Conservation (phyloP, 1,284 basidiomycete species). For the Moniliophthora roreri region DNA sequence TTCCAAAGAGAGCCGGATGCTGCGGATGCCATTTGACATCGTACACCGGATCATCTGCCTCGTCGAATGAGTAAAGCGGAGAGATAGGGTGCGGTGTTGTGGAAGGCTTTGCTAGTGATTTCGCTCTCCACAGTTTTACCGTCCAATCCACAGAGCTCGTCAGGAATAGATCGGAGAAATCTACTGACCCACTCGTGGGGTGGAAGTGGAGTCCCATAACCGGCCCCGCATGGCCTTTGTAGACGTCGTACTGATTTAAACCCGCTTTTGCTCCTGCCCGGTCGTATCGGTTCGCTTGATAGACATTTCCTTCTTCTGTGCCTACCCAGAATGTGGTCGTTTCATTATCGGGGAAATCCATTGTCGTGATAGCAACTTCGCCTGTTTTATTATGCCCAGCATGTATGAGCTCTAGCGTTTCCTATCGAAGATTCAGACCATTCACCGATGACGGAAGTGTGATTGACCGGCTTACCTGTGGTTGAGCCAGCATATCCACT, state of each 20-base stretch:
- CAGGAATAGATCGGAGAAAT: conserved; percentile 94
- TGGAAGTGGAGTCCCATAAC: conserved; percentile 96
- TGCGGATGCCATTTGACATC: conserved; percentile 97
- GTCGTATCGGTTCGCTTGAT: conserved; percentile 94
- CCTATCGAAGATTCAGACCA: conserved; percentile 42
- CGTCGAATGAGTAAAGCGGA: conserved; percentile 91
- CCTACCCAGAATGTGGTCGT: conserved; percentile 96
- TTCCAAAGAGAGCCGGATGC: conserved; percentile 93
- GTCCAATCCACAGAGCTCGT: conserved; percentile 95
- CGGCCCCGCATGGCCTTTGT: conserved; percentile 90
- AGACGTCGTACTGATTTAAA: conserved; percentile 87
- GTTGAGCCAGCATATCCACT: conserved; percentile 97
- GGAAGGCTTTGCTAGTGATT: conserved; percentile 63
- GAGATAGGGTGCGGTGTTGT: conserved; percentile 57
- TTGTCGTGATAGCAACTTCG: conserved; percentile 90
- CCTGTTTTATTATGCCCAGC: conserved; percentile 91
- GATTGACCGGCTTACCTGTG: conserved; percentile 60
- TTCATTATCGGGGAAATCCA: conserved; percentile 94
- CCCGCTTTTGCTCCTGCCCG: conserved; percentile 96
- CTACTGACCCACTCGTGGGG: conserved; percentile 85
- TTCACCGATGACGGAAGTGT: conserved; percentile 1
- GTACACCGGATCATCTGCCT: conserved; percentile 98
- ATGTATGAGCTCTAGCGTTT: conserved; percentile 87
- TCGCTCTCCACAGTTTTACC: conserved; percentile 90
- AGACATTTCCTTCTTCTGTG: conserved; percentile 96